Percentiles rank a stretch among this genome's conserved stretches.
Evolutionary conservation across 2,329 filamentous ascomycete genomes (phyloP).

Genomic region (Alternaria sp.): DNA sequence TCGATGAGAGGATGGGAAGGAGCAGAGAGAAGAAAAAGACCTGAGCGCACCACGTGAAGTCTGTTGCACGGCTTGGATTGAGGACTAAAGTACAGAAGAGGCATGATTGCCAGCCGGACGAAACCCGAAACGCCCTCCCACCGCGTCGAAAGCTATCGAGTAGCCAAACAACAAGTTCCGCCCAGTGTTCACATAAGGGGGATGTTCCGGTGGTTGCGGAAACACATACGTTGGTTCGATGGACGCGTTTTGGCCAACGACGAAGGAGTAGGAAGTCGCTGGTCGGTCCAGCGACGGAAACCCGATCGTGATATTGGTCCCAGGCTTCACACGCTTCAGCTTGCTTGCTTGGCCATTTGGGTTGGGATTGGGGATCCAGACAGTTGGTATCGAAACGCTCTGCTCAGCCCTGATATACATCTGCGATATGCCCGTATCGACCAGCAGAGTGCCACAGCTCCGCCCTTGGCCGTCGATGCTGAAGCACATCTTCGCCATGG

Average conservation of each 20-base stretch:
- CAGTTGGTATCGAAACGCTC: slow-evolving; percentile 32
- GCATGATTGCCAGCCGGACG: slow-evolving; percentile 22
- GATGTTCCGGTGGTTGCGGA: slow-evolving; percentile 26
- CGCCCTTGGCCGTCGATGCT: slow-evolving; percentile 26
- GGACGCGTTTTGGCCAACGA: slow-evolving; percentile 30
- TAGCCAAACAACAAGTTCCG: slow-evolving; percentile 41
- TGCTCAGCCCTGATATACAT: slow-evolving; percentile 44
- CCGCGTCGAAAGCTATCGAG: slow-evolving; percentile 45
- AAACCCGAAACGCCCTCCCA: slow-evolving; percentile 41
- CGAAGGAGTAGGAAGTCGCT: slow-evolving; percentile 32
- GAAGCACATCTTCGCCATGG: slow-evolving; percentile 43
- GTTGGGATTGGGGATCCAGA: slow-evolving; percentile 42
- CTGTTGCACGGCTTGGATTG: background rate
- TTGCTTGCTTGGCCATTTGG: slow-evolving; percentile 28
- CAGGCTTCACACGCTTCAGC: slow-evolving; percentile 39
- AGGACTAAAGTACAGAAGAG: slow-evolving; percentile 23
- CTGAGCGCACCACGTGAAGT: background rate
- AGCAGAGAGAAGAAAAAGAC: background rate
- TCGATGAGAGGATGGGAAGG: background rate
- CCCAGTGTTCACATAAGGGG: slow-evolving; percentile 44
- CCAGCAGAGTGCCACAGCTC: slow-evolving; percentile 35
- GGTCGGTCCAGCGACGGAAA: slow-evolving; percentile 26
- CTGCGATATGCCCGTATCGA: slow-evolving; percentile 44
- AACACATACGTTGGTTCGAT: slow-evolving; percentile 39
- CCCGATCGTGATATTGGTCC: slow-evolving; percentile 35